A percentile compares a stretch with the other conserved stretches of the same genome.
Conservation (phyloP, 202 grass and related monocot species). For the Saccharum hybrid region DNA sequence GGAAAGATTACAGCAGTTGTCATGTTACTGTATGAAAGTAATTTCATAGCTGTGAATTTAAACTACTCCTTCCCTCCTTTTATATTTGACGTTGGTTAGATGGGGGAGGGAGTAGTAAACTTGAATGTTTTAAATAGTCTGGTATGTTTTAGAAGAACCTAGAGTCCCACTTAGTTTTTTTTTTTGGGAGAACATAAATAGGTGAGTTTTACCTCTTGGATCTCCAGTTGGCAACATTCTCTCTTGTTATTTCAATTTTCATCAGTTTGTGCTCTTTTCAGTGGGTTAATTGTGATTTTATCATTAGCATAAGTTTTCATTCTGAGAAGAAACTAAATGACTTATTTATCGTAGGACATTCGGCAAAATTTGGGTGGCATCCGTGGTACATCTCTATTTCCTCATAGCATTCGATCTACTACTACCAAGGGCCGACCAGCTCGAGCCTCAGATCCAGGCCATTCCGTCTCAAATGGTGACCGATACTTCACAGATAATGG, state of each 20-base stretch:
- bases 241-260: slow-evolving; percentile 8
- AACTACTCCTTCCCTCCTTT: background rate
- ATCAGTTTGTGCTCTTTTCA: background rate
- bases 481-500: slow-evolving; percentile 50
- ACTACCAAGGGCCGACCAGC: slow-evolving; percentile 55
- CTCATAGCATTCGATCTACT: slow-evolving; percentile 84
- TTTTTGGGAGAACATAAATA: background rate
- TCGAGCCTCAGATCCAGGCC: slow-evolving; percentile 59
- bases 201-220: slow-evolving; percentile 6
- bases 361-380: slow-evolving; percentile 87
- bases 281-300: background rate
- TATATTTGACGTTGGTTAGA: background rate
- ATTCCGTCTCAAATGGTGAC: slow-evolving; percentile 57
- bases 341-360: slow-evolving; percentile 69
- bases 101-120: background rate
- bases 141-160: slow-evolving; percentile 24
- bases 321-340: slow-evolving; percentile 20
- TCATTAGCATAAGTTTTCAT: background rate
- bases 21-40: slow-evolving; percentile 4
- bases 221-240: background rate
- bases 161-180: slow-evolving; percentile 16
- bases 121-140: slow-evolving; percentile 6
- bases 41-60: background rate
- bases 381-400: slow-evolving; percentile 76
- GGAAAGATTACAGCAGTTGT: background rate